Evolutionary conservation across 2,329 filamentous ascomycete genomes (phyloP).

Genomic region (Emmonsia crescens): DNA sequence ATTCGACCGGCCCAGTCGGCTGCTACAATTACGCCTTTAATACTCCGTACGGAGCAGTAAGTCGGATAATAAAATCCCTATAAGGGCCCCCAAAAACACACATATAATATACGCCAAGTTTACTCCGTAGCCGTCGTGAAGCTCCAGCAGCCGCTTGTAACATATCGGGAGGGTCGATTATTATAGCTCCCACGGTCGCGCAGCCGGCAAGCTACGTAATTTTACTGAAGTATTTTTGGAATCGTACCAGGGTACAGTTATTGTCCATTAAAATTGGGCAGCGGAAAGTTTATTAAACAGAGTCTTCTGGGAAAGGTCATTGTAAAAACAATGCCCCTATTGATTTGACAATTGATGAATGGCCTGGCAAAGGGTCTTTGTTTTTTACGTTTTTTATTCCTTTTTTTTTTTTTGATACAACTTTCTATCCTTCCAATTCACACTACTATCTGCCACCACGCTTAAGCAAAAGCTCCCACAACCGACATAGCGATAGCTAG

Average conservation of each 20-base stretch:
- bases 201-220: neutral
- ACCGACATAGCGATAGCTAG: constrained; percentile 38
- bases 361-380: neutral
- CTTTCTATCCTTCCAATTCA: neutral
- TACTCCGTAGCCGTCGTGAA: neutral
- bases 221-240: no score
- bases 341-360: neutral
- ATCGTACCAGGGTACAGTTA: no score
- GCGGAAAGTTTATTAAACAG: neutral
- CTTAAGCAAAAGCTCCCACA: constrained; percentile 39
- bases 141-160: neutral
- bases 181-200: neutral
- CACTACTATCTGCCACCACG: neutral
- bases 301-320: neutral
- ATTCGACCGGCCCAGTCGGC: neutral
- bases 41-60: no score
- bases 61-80: neutral
- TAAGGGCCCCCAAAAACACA: neutral
- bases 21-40: neutral
- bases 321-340: neutral
- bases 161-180: neutral
- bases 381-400: neutral
- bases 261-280: neutral
- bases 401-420: neutral
- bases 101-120: neutral